Base-by-base conservation (phyloP, 2,329 filamentous ascomycete species). In the Aureobasidium vineae region DNA sequence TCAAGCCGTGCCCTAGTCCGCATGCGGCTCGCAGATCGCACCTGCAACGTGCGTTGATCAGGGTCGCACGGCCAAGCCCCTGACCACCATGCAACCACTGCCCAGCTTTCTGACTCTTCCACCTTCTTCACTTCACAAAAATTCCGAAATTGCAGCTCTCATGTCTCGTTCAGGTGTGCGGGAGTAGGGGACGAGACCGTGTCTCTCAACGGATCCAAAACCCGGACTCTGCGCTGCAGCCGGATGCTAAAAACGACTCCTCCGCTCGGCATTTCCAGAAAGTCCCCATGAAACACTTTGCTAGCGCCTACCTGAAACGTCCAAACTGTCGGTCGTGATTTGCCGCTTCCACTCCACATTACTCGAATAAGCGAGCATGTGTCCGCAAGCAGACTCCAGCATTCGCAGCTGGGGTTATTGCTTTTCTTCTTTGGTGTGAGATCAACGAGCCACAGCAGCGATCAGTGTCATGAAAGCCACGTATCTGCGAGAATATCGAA, bases 401-500 rank as follows among this genome's bases (percentile, higher is more conserved):
- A 33, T 54, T 31, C 5, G 26, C 19, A 38, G 26, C 41, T 45
- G 56, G 13, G 19, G 10, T 11, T 49, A 19, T 38, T 33, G 16
- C 33, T 49, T 11, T 49, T 28, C 23, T 41, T n/a, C 26, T 26
- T 28, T 50, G 21, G 10, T 15, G 15, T 16, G 21, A n/a, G 33
- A 63, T 67, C 69, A 71, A 11, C 69, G 71, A 23, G 72, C 71
- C 38, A 75, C 64, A 26, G 72, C 76, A 65, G 78, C 77, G 69
- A 81, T 75, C 54, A 80, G 67, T 69, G 73, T 73, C 76, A 78
- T 78, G 50, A 77, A 57, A 68, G 74, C 75, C 67, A 78, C 77
- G 75, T 79, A 79, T 69, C 77, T 79, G 61, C 68, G 67, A 38
- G 63, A 69, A 67, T 36, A 72, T 21, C 23, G 16, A 28, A 33